Conservation (phyloP, 2,329 filamentous ascomycete genomes). For the Furcasterigmium furcatum region DNA sequence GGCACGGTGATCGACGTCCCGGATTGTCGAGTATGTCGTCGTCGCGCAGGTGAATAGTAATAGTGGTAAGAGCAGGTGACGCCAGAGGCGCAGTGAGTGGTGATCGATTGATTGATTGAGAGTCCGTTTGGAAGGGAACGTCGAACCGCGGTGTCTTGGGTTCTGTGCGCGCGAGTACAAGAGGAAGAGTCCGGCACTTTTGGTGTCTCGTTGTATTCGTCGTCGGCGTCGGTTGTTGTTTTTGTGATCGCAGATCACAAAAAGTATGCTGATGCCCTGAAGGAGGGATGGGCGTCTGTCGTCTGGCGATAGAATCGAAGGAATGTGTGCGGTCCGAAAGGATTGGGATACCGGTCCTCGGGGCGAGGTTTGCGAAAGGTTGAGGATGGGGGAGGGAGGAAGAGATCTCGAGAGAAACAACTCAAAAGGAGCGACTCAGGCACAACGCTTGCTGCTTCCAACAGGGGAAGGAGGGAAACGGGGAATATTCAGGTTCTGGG, state of each 20-base stretch:
- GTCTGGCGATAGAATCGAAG: not conserved
- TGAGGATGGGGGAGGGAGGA: constrained; percentile 19
- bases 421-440: constrained; percentile 16
- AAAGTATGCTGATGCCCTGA: not conserved
- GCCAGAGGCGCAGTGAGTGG: no score
- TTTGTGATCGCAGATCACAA: not conserved
- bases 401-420: constrained; percentile 19
- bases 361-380: not conserved
- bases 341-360: not conserved
- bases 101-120: no score
- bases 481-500: constrained; percentile 4
- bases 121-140: not conserved
- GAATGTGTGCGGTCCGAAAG: not conserved
- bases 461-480: constrained; percentile 17
- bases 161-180: not conserved
- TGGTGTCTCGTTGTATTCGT: no score
- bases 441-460: no score
- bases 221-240: no score
- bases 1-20: no score
- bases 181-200: not conserved
- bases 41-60: no score
- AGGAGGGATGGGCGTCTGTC: not conserved
- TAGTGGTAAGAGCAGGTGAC: no score
- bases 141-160: not conserved
- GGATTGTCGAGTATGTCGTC: not conserved